Conservation (phyloP, 164 flowering plant species). For the Sextonia rubra region DNA sequence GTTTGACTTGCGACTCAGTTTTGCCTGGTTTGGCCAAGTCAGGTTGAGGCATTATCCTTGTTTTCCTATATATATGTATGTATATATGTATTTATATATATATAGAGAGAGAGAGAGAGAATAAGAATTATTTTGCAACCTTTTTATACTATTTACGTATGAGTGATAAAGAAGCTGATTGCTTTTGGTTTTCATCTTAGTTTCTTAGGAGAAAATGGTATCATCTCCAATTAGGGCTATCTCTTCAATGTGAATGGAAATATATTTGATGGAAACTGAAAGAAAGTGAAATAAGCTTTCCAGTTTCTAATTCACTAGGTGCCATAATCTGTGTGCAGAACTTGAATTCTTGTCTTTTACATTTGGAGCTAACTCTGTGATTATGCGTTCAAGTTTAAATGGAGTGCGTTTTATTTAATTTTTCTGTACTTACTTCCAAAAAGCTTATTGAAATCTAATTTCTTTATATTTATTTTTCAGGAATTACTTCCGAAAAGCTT, state of each 20-base stretch:
- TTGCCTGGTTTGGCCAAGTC: too few relatives aligned
- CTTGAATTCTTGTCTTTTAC: too few relatives aligned
- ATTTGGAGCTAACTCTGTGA: too few relatives aligned
- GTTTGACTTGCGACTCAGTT: too few relatives aligned
- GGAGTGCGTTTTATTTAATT: not conserved
- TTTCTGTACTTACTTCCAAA: not conserved
- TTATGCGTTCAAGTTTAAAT: too few relatives aligned
- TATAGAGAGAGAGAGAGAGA: too few relatives aligned
- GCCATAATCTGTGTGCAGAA: not conserved
- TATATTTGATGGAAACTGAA: not conserved
- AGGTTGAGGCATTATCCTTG: too few relatives aligned
- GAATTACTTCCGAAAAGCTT: constrained; percentile 56
- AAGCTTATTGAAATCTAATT: not conserved
- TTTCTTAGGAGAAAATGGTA: not conserved
- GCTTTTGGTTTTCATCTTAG: not conserved
- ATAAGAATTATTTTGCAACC: too few relatives aligned
- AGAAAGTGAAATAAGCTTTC: not conserved
- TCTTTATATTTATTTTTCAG: constrained; percentile 27
- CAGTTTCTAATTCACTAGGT: not conserved
- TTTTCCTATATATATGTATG: too few relatives aligned
- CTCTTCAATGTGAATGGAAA: not conserved
- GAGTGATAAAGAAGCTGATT: not conserved
- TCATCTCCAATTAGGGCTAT: not conserved
- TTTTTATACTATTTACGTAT: too few relatives aligned
- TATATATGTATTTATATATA: too few relatives aligned